Base-by-base conservation (phyloP, 2,329 filamentous ascomycete genomes). In the Aspergillus puulaauensis region DNA sequence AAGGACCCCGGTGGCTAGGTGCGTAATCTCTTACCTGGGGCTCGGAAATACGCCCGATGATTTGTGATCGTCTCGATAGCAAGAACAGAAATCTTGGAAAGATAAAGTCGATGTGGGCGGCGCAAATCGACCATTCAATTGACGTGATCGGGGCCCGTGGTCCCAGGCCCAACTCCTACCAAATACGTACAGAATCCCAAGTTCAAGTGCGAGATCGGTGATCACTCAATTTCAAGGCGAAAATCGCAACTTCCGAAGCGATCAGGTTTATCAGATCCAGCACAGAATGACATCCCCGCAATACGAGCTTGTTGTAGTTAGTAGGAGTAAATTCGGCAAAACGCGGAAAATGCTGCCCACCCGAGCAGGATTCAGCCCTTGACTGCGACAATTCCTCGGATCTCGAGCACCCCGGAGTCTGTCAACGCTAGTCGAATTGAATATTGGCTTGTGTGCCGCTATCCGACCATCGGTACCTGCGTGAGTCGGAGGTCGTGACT, bases 391-490 rank as follows among this genome's bases (percentile, higher is more conserved):
- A 48, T 37, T 48, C 8, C 15, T 48, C 31, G 46, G 46, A 48
- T 37, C 17, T 37, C 9, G 31, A 17, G 46, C 27, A 35, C 31
- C 46, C 31, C 9, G 21, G 46, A 21, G 19, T 47, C 19, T 17
- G 31, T 21, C n/a, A 11, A 8, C 31, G 27, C 31, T 48, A 21
- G 35, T 27, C 33, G 11, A n/a, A 19, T 47, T 54, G 23, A 37
- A 27, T 31, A 37, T 43, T 52, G 37, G 46, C 52, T 60, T 54
- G 27, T 45, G 58, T 60, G 58, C 56, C 52, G 55, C 52, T 48
- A 48, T 54, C 52, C 52, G 52, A 33, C 40, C 46, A 57, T 48
- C 55, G 55, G 63, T 65, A 65, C 63, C 63, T 65, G 63, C 63
- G 63, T 65, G 49, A 27, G 19, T 24, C 31, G 46, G 1, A 4